phyloP scores from a whole-genome alignment of 2,329 filamentous ascomycete genomes.

The Macrophomina phaseolina region DNA sequence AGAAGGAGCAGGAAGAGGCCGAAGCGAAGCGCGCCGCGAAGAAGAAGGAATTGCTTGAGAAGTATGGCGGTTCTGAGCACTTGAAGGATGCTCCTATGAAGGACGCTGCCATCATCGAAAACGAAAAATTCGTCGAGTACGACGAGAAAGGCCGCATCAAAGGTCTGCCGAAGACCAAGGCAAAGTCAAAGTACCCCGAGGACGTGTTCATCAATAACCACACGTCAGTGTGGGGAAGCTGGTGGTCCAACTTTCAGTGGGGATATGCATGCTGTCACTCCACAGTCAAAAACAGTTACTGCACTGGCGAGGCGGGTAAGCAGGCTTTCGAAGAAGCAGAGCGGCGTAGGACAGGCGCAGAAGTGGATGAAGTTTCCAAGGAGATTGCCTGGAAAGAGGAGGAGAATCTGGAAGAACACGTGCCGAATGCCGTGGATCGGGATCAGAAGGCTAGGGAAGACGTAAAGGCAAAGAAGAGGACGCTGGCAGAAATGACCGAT shows the following conservation, averaged over 20 bases:
- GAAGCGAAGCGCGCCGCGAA: slow-evolving; percentile 71
- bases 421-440: slow-evolving; percentile 50
- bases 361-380: slow-evolving; percentile 49
- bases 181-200: slow-evolving; percentile 90
- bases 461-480: slow-evolving; percentile 68
- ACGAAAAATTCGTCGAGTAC: slow-evolving; percentile 90
- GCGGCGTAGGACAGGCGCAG: slow-evolving; percentile 56
- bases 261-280: slow-evolving; percentile 96
- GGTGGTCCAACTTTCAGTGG: slow-evolving; percentile 97
- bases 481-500: slow-evolving; percentile 76
- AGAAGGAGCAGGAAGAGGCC: slow-evolving; percentile 77
- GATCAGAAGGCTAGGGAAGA: slow-evolving; percentile 48
- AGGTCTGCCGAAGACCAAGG: slow-evolving; percentile 75
- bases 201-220: slow-evolving; percentile 91
- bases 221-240: slow-evolving; percentile 91
- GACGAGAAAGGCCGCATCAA: slow-evolving; percentile 90
- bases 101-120: slow-evolving; percentile 74
- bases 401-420: slow-evolving; percentile 46
- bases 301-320: slow-evolving; percentile 89
- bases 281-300: slow-evolving; percentile 94
- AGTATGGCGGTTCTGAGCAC: slow-evolving; percentile 76
- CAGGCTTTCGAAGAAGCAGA: slow-evolving; percentile 80
- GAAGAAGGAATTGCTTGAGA: slow-evolving; percentile 74
- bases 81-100: slow-evolving; percentile 67
- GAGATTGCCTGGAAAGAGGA: slow-evolving; percentile 52